Conservation (phyloP, 2,329 filamentous ascomycete species). For the Fonsecaea erecta region DNA sequence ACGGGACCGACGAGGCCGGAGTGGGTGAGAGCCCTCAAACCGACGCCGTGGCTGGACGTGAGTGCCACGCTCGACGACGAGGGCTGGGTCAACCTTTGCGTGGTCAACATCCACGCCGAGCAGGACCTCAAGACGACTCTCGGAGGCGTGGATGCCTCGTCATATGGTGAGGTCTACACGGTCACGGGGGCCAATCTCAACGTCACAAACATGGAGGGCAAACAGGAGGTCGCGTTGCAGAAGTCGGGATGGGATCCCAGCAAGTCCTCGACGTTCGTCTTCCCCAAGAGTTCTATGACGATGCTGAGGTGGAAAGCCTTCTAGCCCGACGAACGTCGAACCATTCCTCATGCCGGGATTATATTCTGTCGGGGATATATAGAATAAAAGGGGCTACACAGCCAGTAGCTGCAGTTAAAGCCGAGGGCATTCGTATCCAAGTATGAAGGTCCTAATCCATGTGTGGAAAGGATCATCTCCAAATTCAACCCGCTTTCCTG, state of each 20-base stretch:
- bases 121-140: conserved; percentile 58
- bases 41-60: conserved; percentile 65
- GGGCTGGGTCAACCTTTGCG: conserved; percentile 68
- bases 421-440: neutral
- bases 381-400: neutral
- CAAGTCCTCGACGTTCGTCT: conserved; percentile 59
- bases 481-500: conserved; percentile 28
- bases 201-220: conserved; percentile 66
- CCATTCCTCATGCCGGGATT: too few relatives aligned
- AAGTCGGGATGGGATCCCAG: conserved; percentile 67
- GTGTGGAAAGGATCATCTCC: neutral
- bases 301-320: conserved; percentile 62
- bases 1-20: conserved; percentile 57
- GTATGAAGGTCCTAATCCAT: neutral
- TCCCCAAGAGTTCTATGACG: conserved; percentile 72
- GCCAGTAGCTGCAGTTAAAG: neutral
- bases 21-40: conserved; percentile 55
- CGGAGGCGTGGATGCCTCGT: conserved; percentile 43
- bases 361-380: neutral
- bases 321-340: neutral
- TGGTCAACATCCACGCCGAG: conserved; percentile 72
- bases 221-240: conserved; percentile 65
- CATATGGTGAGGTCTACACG: conserved; percentile 62
- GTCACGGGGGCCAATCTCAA: conserved; percentile 63
- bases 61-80: conserved; percentile 53